phyloP scores from a whole-genome alignment of 2,329 filamentous ascomycete species.

The Golovinomyces cichoracearum region DNA sequence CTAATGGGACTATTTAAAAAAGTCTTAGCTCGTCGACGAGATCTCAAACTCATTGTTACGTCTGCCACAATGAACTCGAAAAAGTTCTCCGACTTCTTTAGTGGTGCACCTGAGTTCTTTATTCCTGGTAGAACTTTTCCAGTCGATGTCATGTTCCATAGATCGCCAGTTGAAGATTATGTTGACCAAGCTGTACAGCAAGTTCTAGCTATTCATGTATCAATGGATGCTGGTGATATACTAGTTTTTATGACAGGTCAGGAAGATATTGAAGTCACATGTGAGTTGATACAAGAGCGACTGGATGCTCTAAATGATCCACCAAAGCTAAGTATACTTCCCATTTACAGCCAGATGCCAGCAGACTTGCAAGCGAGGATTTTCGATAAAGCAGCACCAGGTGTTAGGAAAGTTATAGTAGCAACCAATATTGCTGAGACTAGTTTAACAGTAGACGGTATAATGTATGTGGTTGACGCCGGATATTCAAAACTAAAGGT shows the following conservation, averaged over 20 bases:
- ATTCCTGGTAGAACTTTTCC: conserved; percentile 93
- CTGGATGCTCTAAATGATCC: conserved; percentile 78
- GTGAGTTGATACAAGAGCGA: conserved; percentile 70
- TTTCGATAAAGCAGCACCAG: conserved; percentile 71
- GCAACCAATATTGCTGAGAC: conserved; percentile 98
- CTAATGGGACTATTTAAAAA: conserved; percentile 97
- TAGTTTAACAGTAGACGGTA: conserved; percentile 89
- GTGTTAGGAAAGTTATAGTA: conserved; percentile 89
- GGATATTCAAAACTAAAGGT: conserved; percentile 96
- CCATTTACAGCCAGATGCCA: conserved; percentile 98
- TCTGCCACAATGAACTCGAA: conserved; percentile 98
- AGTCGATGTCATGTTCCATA: conserved; percentile 85
- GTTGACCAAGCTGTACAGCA: conserved; percentile 94
- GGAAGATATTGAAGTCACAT: conserved; percentile 93
- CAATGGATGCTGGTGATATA: conserved; percentile 77
- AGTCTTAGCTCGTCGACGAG: conserved; percentile 63
- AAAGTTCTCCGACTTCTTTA: conserved; percentile 85
- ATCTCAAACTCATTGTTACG: conserved; percentile 89
- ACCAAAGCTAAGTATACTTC: conserved; percentile 76
- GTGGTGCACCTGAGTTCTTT: conserved; percentile 82
- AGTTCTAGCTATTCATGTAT: conserved; percentile 83
- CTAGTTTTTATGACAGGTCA: conserved; percentile 98
- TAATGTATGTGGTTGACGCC: conserved; percentile 95
- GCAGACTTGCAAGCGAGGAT: conserved; percentile 95
- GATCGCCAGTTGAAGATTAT: conserved; percentile 89